These are phyloP conservation scores for Paxillus rubicundulus DNA, from an alignment of 768 basidiomycete genomes.

Conservation along the genomic window DNA sequence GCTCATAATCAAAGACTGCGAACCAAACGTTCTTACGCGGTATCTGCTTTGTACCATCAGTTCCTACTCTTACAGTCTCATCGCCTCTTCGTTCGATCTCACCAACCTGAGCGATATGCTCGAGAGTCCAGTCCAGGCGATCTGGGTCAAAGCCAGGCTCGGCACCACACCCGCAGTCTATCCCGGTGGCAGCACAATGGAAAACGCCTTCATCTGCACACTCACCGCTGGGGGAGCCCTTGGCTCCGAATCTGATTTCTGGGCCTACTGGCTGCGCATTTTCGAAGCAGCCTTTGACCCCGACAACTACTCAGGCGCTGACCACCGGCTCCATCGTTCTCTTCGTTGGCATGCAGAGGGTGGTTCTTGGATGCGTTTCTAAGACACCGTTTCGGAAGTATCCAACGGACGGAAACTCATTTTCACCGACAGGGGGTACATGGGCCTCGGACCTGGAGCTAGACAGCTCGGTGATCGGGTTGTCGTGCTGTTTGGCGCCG, in stretches of 20 bases:
- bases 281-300: conserved; percentile 1
- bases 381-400: background rate
- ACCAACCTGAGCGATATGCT: background rate
- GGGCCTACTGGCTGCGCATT: background rate
- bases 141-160: background rate
- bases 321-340: background rate
- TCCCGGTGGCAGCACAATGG: conserved; percentile 1
- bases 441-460: no score
- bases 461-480: conserved; percentile 1
- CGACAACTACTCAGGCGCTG: background rate
- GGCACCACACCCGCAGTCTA: background rate
- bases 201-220: conserved; percentile 1
- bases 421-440: no score
- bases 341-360: background rate
- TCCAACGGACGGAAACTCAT: no score
- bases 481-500: conserved; percentile 1
- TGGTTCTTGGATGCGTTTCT: conserved; percentile 5
- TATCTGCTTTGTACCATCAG: conserved; percentile 1
- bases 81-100: background rate
- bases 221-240: background rate
- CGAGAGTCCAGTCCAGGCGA: background rate
- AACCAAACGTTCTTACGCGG: background rate
- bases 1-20: background rate
- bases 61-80: background rate
- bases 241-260: background rate